Base-by-base conservation (phyloP, 352 stramenopile species). In the Phytophthora aleatoria region DNA sequence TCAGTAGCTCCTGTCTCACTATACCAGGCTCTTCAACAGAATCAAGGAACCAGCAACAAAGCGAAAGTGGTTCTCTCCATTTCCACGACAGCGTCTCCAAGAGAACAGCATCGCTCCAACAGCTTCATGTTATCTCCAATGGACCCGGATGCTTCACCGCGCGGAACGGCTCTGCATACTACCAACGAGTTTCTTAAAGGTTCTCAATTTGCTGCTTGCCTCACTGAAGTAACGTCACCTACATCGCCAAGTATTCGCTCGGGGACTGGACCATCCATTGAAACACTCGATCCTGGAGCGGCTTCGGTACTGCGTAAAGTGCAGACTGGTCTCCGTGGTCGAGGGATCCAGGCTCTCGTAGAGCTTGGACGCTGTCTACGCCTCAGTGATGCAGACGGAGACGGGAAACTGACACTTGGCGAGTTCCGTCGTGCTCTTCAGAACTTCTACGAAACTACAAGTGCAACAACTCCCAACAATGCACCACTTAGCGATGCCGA, bases 351-450 rank as follows among this genome's bases (percentile, higher is more conserved):
- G 11, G 76, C 79, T 3, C 74, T 97, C 47, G 85, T 94, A 20
- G 72, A 75, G 8, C 71, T 97, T 20, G 84, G 77, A 20, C 74
- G 88, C 10, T 76, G 83, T 53, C 80, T 96, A 33, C 78, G 85
- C 10, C 67, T 93, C 13, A 78, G 79, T 26, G 89, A 96, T 57
- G 69, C 76, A 41, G 85, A 96, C 66, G 66, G 69, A 28, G 83
- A 90, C 63, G 81, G 75, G 0, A 57, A 77, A 5, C 58, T 97
- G 10, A 82, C 77, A 56, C 72, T 96, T 10, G 65, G 67, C 12
- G 87, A 96, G 58, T 96, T 97, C 66, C 90, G 94, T 42, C 71
- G 79, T 13, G 82, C 76, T 9, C 57, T 96, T 27, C 66, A 79
- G 20, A 71, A 68, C 8, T 73, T 79, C n/a, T 59, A 79, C 42